These are phyloP conservation scores for Pyrus communis DNA, from an alignment of 306 rosid genomes.

Conservation along the genomic window DNA sequence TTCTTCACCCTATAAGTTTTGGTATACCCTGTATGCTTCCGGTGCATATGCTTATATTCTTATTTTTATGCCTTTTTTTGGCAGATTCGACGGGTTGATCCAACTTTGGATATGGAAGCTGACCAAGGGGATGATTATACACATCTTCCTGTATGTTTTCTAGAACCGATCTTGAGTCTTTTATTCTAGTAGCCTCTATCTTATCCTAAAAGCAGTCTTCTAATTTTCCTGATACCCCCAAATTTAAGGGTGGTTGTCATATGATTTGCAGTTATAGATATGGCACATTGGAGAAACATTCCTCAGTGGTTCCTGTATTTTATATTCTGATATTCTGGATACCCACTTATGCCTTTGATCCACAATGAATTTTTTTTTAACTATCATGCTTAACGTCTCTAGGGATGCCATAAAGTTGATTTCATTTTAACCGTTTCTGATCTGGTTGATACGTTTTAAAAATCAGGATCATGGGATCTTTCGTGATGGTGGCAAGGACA, in stretches of 20 bases:
- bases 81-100: conserved; percentile 87
- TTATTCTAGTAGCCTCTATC: background rate
- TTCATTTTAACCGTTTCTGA: background rate
- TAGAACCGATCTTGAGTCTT: conserved; percentile 26
- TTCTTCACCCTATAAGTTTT: background rate
- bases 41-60: background rate
- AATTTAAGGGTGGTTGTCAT: background rate
- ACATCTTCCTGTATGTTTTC: conserved; percentile 84
- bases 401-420: background rate
- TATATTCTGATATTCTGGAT: background rate
- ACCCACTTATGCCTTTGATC: background rate
- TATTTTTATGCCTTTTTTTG: conserved; percentile 2
- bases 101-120: conserved; percentile 97
- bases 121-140: conserved; percentile 95
- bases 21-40: conserved; percentile 8
- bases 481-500: conserved; percentile 90
- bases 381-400: background rate
- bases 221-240: background rate
- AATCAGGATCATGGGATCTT: conserved; percentile 91
- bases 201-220: background rate
- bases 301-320: background rate
- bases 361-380: background rate
- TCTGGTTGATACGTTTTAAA: conserved; percentile 12
- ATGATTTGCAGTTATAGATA: background rate
- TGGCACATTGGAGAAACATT: background rate